Evolutionary conservation across 1,284 basidiomycete species (phyloP), one percentile per base, ranked within the genome.

Genomic region (Termitomyces sp.): DNA sequence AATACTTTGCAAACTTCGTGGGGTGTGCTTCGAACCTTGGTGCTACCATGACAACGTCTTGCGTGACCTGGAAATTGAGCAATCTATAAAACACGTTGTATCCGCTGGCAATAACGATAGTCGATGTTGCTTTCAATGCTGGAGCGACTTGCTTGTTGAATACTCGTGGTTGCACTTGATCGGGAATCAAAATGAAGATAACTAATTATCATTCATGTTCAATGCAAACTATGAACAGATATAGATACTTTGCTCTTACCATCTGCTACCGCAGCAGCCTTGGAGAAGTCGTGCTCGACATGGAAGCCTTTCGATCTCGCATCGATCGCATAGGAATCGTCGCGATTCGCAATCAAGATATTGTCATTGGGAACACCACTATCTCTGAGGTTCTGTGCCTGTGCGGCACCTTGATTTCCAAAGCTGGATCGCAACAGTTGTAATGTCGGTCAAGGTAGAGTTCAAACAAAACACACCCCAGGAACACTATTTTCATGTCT

Each of bases 11-110:
- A 7, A n/a, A 21, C n/a, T 12, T 47, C 17, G 2, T 21, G 10
- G 10, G 24, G 7, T 15, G 46, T 19, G 28, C 33, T 39, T 55
- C 62, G 36, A 53, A 81, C 80, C 83, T 75, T 17, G 83, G 83
- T 19, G 83, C 83, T 39, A 84, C 83, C 83, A 84, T 85, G 30
- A 84, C 78, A 30, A 84, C 80, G 62, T 83, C 75, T 61, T 84
- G 83, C n/a, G 71, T 68, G 3, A 75, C 67, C 52, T 73, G 73
- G 65, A 84, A 83, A 45, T 80, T 66, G 38, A 84, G 69, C 17
- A 84, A 70, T 61, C 81, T 80, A 72, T 73, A 84, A 67, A 80
- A 83, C 17, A 84, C 82, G 55, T 85, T 85, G 62, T 85, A 84
- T 28, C 83, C 83, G 54, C 81, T 83, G 42, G 83, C 83, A 50